phyloP scores from a whole-genome alignment of 345 rosid species.

The Hibiscus tridactylites region DNA sequence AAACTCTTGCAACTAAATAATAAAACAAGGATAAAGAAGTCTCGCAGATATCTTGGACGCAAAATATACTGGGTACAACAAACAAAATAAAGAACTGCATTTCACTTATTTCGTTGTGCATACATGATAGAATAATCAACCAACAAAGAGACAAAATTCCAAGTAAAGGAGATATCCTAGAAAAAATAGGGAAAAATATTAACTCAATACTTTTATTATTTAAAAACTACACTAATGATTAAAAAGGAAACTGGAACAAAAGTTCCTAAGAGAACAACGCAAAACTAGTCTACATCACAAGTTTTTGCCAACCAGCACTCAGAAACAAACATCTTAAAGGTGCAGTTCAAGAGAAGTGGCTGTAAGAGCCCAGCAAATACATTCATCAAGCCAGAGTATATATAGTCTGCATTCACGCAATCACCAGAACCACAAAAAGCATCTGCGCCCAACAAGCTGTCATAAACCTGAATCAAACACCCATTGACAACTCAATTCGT shows the following conservation, averaged over 20 bases:
- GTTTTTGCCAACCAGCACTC: slow-evolving; percentile 39
- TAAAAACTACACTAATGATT: slow-evolving; percentile 20
- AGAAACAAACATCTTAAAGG: slow-evolving; percentile 46
- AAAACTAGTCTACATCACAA: slow-evolving; percentile 40
- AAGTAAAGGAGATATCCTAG: neutral
- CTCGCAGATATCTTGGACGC: neutral
- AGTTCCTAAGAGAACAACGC: slow-evolving; percentile 24
- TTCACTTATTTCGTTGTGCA: neutral
- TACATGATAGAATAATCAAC: neutral
- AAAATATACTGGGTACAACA: neutral
- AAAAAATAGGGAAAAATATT: neutral
- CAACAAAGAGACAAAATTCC: slow-evolving; percentile 10
- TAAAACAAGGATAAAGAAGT: neutral
- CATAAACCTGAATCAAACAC: slow-evolving; percentile 88
- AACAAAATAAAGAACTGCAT: neutral
- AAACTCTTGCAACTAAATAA: neutral
- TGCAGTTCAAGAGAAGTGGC: slow-evolving; percentile 50
- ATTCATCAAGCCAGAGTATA: slow-evolving; percentile 72
- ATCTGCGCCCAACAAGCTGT: slow-evolving; percentile 85
- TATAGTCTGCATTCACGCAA: slow-evolving; percentile 63
- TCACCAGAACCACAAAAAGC: slow-evolving; percentile 92
- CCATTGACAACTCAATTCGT: slow-evolving; percentile 65
- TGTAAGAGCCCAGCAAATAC: slow-evolving; percentile 56
- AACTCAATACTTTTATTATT: slow-evolving; percentile 9
- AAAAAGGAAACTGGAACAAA: slow-evolving; percentile 30